Base-by-base conservation (phyloP, 2,329 filamentous ascomycete species). In the Raffaelea deltoideospora region DNA sequence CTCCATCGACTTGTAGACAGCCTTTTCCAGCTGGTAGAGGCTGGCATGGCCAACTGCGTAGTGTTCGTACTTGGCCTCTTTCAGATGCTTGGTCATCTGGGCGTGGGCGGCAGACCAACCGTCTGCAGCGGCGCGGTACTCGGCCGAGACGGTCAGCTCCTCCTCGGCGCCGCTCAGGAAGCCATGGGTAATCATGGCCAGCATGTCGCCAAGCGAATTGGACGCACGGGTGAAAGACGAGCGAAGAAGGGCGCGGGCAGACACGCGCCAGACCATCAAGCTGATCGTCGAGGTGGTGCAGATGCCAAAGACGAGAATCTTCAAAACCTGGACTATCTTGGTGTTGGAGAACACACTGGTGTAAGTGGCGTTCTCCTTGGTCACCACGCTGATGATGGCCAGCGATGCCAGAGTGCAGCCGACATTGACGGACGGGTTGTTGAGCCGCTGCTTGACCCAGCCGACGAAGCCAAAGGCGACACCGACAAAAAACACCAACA, bases 21-120 rank as follows among this genome's bases (percentile, higher is more conserved):
- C 76, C 45, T 79, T 78, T 49, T 95, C 83, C 3, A 92, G 67
- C 27, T 69, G 67, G 53, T 92, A 92, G 43, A 88, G 70, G 38
- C 69, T 69, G 53, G 94, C 87, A 3, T 73, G 77, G 2, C 88
- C 88, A 5, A 85, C 55, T 3, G 87, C 61, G 50, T 83, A 94
- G 50, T 94, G 83, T 54, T 96, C 88, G 40, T 84, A 78, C 52
- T 88, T 93, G 13, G 87, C 81, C 54, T 96, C 88, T 43, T 75
- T 72, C 11, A 94, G 63, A 41, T 83, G 79, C 52, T 79, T 83
- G 35, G 79, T 74, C 53, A 95, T 76, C 26, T 73, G 67, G 13
- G 68, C 64, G 49, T 86, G 78, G 2, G 75, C 73, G 4, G 71
- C 64, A 45, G 72, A 75, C 56, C 86, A 88, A 29, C 64, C 64